Conservation (phyloP, 306 rosid species). For the Pyrus communis region DNA sequence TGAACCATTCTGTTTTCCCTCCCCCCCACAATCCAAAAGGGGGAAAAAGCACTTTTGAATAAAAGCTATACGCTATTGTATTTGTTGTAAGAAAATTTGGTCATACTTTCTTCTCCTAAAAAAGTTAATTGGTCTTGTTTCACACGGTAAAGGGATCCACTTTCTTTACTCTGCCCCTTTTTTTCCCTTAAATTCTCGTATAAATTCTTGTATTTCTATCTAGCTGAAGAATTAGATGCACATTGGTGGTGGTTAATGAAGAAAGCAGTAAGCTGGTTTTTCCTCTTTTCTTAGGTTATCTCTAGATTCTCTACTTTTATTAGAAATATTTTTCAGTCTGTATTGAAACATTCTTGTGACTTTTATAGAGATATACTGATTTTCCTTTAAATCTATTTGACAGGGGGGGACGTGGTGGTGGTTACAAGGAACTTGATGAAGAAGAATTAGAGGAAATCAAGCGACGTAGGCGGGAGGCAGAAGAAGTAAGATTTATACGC, state of each 20-base stretch:
- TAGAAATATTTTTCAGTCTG: neutral
- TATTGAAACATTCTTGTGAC: neutral
- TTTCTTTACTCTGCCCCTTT: neutral
- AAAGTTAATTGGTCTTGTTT: neutral
- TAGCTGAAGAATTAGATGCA: neutral
- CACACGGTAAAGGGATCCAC: neutral
- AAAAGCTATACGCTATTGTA: neutral
- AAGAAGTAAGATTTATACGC: constrained; percentile 58
- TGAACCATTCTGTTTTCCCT: neutral
- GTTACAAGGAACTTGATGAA: constrained; percentile 98
- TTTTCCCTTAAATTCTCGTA: neutral
- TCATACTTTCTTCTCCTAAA: neutral
- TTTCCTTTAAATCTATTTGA: constrained; percentile 10
- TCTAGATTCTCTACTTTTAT: neutral
- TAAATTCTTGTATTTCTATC: neutral
- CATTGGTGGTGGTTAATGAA: neutral
- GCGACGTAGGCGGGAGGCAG: constrained; percentile 94
- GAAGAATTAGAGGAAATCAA: constrained; percentile 91
- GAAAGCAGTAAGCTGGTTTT: neutral
- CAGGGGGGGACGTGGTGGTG: constrained; percentile 99
- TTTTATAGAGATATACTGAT: constrained; percentile 1
- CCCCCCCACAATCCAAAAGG: neutral
- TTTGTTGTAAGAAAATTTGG: neutral
- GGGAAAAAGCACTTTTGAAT: neutral
- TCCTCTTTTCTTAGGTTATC: neutral